Conservation (phyloP, 495 filamentous ascomycete species). For the Collariella sp. region DNA sequence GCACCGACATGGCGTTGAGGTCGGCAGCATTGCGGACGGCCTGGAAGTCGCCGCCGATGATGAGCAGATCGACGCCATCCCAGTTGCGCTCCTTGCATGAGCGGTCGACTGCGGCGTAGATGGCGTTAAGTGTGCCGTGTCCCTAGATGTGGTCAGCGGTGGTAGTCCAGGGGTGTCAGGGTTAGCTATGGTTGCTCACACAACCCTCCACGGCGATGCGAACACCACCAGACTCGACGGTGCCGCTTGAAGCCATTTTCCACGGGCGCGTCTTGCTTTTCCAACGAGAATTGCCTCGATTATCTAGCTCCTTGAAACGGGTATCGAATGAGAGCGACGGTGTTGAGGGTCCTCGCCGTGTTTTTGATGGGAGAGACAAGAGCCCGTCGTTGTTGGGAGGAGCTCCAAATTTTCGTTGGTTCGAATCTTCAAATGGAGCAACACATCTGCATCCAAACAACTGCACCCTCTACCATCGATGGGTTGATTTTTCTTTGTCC, state of each 20-base stretch:
- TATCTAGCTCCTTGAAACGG: too few relatives aligned
- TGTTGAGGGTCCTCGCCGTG: too few relatives aligned
- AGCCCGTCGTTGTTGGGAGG: too few relatives aligned
- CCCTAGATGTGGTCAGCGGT: constrained; percentile 46
- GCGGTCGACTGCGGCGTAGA: constrained; percentile 66
- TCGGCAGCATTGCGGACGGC: constrained; percentile 82
- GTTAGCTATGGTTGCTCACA: constrained; percentile 41
- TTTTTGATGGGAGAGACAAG: too few relatives aligned
- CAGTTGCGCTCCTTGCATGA: constrained; percentile 58
- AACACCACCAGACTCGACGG: constrained; percentile 32
- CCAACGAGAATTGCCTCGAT: background rate
- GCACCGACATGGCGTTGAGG: constrained; percentile 77
- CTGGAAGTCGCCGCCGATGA: constrained; percentile 87
- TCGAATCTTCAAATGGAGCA: too few relatives aligned
- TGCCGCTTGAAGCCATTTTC: constrained; percentile 8
- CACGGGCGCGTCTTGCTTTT: background rate
- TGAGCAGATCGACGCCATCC: constrained; percentile 70
- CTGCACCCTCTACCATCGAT: too few relatives aligned
- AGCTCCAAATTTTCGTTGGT: too few relatives aligned
- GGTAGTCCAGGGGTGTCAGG: background rate
- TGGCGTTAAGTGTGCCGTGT: constrained; percentile 81
- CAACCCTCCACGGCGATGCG: constrained; percentile 68
- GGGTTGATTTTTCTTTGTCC: too few relatives aligned
- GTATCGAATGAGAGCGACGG: too few relatives aligned
- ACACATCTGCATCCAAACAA: too few relatives aligned